Base-by-base conservation (phyloP, 108 stramenopile species). In the Bacterosira constricta region DNA sequence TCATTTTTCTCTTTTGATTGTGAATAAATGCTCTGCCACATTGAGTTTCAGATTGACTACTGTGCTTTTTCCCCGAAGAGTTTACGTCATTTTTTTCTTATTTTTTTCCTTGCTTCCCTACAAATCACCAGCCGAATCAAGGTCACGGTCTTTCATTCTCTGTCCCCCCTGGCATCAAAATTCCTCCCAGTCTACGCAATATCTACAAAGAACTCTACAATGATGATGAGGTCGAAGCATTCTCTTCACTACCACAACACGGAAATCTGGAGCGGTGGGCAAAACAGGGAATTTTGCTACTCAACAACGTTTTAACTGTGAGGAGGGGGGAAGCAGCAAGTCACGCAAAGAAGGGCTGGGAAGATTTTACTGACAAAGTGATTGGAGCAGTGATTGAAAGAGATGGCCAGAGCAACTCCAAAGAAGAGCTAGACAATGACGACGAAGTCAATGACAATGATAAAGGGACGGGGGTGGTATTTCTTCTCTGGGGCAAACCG, bases 401-500 rank as follows among this genome's bases (percentile, higher is more conserved):
- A 12, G 68, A 77, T 52, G 81, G 84, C 75, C 54, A 59, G 30
- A 38, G 12, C 32, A 34, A 29, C 26, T 39, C 26, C 25, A 12
- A 69, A 46, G 53, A 10, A 1, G 23, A 1, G 26, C 25, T 25
- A 15, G 41, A 36, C 18, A 34, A 36, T 29, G 38, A 57, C 15
- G 13, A 42, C 23, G n/a, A 39, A 1, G 26, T 26, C 34, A 27
- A 37, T 7, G 27, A 74, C 2, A 18, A 21, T 2, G 38, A 60
- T n/a, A 74, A 57, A 29, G 80, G 53, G 17, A 58, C 61, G 17
- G 93, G 90, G n/a, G 81, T 97, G 5, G 99, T 99, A 1, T 99
- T 97, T 66, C 45, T 99, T 35, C 79, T 99, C 32, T 99, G 99
- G 99, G 99, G 99, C 1, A 97, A 96, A 76, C 97, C 97, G 3